Evolutionary conservation across 306 rosid genomes (phyloP), one percentile per base, ranked within the genome.

Genomic region (Pyrus betulifolia): DNA sequence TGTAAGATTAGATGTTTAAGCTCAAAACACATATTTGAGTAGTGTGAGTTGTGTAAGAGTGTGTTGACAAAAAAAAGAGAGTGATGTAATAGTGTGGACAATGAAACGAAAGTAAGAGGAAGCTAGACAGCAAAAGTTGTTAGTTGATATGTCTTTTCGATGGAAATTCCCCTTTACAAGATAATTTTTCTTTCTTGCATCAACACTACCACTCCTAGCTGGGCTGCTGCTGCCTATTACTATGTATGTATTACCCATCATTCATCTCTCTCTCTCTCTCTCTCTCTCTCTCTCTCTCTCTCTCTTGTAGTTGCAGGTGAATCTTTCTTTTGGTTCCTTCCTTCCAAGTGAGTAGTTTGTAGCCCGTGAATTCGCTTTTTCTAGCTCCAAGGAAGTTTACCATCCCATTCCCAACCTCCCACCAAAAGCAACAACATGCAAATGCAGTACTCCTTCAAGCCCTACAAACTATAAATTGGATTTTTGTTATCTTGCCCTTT

Each of bases 311-410:
- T n/a, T 46, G 70, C 23, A 38, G 60, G 74, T 72, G 74, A 73
- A 55, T 65, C 61, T 67, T 72, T 73, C 62, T 66, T 49, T 79
- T 54, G 74, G 62, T 72, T 66, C 68, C 57, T 35, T 72, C 59
- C 69, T 18, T 67, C 40, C 52, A 66, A 66, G 27, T 74, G 71
- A 38, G 38, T 25, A 25, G 38, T 61, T 58, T 21, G 31, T 58
- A 30, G 75, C 81, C 81, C 70, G 81, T 77, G 81, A 77, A 31
- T 40, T 44, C 60, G 35, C 67, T 42, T 58, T 76, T 68, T 31
- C 28, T 19, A 5, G 27, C 46, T 71, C 65, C 25, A 7, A 11
- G 74, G 74, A 73, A 73, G 51, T 38, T 79, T 67, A 79, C 78
- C 82, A 68, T 25, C 55, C 55, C 19, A 38, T 35, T 6, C 55